A percentile compares a stretch with the other conserved stretches of the same genome.
Conservation (phyloP, 2,329 filamentous ascomycete genomes). For the Colletotrichum tamarilloi region DNA sequence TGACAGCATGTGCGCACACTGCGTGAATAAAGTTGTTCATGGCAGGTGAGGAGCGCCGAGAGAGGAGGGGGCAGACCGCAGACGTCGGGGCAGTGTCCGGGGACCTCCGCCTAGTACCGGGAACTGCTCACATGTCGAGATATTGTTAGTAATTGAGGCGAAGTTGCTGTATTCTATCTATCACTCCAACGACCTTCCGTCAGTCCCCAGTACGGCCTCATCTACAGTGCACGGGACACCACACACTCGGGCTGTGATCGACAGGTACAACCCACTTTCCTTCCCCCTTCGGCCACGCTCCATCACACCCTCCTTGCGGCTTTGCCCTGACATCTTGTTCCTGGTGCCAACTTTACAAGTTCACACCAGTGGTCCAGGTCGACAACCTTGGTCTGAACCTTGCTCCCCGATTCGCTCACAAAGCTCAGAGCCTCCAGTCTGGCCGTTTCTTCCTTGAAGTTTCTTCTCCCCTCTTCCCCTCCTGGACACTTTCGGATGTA, state of each 20-base stretch:
- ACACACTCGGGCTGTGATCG: constrained; percentile 30
- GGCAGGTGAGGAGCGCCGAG: background rate
- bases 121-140: background rate
- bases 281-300: background rate
- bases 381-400: constrained; percentile 6
- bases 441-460: constrained; percentile 11
- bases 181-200: background rate
- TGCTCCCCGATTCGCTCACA: constrained; percentile 26
- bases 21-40: constrained; percentile 29
- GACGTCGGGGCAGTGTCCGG: constrained; percentile 6
- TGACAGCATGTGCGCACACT: constrained; percentile 4
- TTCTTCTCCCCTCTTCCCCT: constrained; percentile 13
- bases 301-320: constrained; percentile 14
- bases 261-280: constrained; percentile 23
- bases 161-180: background rate
- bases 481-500: constrained; percentile 8
- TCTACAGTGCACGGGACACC: constrained; percentile 13
- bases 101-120: background rate
- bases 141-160: background rate
- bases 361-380: constrained; percentile 4
- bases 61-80: background rate
- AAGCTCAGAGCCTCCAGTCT: constrained; percentile 3
- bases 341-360: constrained; percentile 17
- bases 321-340: constrained; percentile 15
- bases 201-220: constrained; percentile 1